phyloP scores from a whole-genome alignment of 306 rosid genomes.

The Prunus salicina region DNA sequence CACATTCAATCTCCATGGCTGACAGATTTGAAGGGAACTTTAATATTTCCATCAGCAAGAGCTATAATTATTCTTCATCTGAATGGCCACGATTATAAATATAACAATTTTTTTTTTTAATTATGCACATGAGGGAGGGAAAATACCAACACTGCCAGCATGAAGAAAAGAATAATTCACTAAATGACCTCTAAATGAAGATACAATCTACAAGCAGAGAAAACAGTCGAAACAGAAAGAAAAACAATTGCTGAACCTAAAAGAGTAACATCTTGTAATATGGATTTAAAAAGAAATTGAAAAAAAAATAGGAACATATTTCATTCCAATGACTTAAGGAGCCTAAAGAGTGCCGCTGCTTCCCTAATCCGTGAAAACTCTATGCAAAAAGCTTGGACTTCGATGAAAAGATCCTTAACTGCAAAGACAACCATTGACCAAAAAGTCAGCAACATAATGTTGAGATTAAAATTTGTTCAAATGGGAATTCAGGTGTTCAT shows the following conservation, averaged over 20 bases:
- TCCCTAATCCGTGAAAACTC: constrained; percentile 92
- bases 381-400: constrained; percentile 93
- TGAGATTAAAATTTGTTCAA: not conserved
- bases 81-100: no score
- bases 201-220: constrained; percentile 2
- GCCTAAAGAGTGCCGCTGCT: constrained; percentile 89
- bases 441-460: constrained; percentile 13
- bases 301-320: not conserved
- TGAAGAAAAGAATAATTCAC: not conserved
- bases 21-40: no score
- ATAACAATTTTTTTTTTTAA: no score
- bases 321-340: constrained; percentile 84
- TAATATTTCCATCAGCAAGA: no score
- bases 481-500: not conserved
- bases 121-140: not conserved
- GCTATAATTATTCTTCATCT: no score
- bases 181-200: constrained; percentile 12
- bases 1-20: no score
- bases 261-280: not conserved
- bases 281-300: not conserved
- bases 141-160: not conserved
- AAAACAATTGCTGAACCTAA: not conserved
- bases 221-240: not conserved
- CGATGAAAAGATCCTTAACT: constrained; percentile 91
- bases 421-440: constrained; percentile 32